Evolutionary conservation across 2,329 filamentous ascomycete genomes (phyloP).

Genomic region (Diaporthe citriasiana): DNA sequence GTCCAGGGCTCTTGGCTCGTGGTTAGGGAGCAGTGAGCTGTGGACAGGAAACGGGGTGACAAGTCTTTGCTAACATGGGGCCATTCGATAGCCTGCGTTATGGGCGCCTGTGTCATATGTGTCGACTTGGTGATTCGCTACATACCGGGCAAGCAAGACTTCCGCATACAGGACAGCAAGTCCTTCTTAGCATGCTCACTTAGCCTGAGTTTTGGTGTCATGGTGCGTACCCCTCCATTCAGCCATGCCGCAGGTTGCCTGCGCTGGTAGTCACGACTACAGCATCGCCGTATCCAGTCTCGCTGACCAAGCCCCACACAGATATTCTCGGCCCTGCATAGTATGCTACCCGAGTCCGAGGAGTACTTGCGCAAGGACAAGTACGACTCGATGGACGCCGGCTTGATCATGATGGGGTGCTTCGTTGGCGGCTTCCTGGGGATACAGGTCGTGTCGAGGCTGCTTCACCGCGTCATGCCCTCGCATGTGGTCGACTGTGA

Average conservation of each 20-base stretch:
- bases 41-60: background rate
- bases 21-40: background rate
- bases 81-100: slow-evolving; percentile 68
- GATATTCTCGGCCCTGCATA: slow-evolving; percentile 93
- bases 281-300: background rate
- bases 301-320: slow-evolving; percentile 53
- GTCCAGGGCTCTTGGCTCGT: background rate
- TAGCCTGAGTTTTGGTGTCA: slow-evolving; percentile 94
- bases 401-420: slow-evolving; percentile 76
- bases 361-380: slow-evolving; percentile 80
- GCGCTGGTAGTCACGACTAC: slow-evolving; percentile 19
- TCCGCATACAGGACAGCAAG: slow-evolving; percentile 91
- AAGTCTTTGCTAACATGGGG: slow-evolving; percentile 12
- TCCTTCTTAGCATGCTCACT: slow-evolving; percentile 88
- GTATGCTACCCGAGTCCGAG: slow-evolving; percentile 91
- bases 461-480: slow-evolving; percentile 81
- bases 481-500: slow-evolving; percentile 87
- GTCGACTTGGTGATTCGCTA: slow-evolving; percentile 82
- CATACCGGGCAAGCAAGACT: slow-evolving; percentile 80
- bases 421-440: slow-evolving; percentile 81
- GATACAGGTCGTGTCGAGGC: slow-evolving; percentile 79
- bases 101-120: slow-evolving; percentile 88
- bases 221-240: slow-evolving; percentile 72
- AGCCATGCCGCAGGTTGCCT: background rate
- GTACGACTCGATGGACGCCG: slow-evolving; percentile 75